Conservation (phyloP, 768 basidiomycete genomes). For the Kwoniella bestiolae region DNA sequence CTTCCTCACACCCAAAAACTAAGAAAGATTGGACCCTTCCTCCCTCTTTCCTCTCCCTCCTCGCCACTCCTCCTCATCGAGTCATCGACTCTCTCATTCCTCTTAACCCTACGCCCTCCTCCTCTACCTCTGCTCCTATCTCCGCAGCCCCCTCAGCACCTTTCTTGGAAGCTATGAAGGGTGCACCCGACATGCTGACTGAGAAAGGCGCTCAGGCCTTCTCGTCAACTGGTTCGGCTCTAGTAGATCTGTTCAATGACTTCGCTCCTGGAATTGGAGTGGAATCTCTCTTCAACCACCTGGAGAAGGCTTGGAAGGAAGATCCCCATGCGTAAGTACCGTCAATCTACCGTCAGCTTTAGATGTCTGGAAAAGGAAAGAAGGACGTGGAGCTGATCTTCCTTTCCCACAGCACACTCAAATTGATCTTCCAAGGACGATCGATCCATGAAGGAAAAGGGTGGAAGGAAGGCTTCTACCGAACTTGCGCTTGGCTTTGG, state of each 20-base stretch:
- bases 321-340: slow-evolving; percentile 59
- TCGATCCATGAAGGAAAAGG: slow-evolving; percentile 71
- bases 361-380: too few relatives aligned
- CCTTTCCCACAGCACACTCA: slow-evolving; percentile 61
- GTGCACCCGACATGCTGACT: slow-evolving; percentile 22
- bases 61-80: slow-evolving; percentile 9
- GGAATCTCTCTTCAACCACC: slow-evolving; percentile 38
- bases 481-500: slow-evolving; percentile 69
- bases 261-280: slow-evolving; percentile 18
- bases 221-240: slow-evolving; percentile 15
- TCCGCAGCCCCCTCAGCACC: neutral
- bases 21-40: slow-evolving; percentile 25
- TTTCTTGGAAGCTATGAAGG: slow-evolving; percentile 28
- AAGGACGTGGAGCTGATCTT: neutral
- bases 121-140: neutral
- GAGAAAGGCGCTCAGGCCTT: slow-evolving; percentile 34
- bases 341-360: neutral
- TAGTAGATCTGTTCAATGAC: slow-evolving; percentile 38
- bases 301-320: slow-evolving; percentile 66
- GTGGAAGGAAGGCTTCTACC: slow-evolving; percentile 68
- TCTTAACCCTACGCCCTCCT: neutral
- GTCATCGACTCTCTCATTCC: slow-evolving; percentile 14
- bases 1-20: neutral
- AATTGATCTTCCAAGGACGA: slow-evolving; percentile 70
- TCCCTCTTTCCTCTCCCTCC: slow-evolving; percentile 6